These are phyloP conservation scores for Lipomyces sp. DNA, from an alignment of 805 yeast genomes.

Conservation along the genomic window DNA sequence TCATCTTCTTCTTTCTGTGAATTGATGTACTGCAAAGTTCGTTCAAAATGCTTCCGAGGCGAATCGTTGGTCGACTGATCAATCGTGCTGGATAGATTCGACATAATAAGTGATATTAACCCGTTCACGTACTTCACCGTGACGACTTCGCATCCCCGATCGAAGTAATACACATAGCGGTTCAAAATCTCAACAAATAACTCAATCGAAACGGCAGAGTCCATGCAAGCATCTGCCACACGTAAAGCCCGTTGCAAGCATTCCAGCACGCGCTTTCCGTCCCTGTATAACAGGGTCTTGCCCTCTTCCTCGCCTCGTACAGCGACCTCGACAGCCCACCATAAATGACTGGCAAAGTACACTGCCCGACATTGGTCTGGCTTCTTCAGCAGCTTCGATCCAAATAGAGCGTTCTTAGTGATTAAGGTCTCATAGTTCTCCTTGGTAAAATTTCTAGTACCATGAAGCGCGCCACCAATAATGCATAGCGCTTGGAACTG, in stretches of 20 bases:
- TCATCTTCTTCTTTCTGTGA: constrained; percentile 73
- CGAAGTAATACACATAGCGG: constrained; percentile 81
- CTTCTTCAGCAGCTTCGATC: constrained; percentile 84
- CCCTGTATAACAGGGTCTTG: constrained; percentile 49
- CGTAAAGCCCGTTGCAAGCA: constrained; percentile 86
- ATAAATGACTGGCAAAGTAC: constrained; percentile 82
- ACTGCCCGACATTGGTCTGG: constrained; percentile 95
- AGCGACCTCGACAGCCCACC: constrained; percentile 84
- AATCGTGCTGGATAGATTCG: constrained; percentile 42
- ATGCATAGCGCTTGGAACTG: constrained; percentile 60
- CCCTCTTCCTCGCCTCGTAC: constrained; percentile 54
- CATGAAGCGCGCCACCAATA: constrained; percentile 58
- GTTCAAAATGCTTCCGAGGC: constrained; percentile 62
- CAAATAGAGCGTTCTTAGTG: constrained; percentile 83
- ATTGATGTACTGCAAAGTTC: constrained; percentile 72
- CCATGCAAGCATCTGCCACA: constrained; percentile 94
- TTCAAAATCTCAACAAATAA: constrained; percentile 88
- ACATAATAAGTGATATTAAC: constrained; percentile 72
- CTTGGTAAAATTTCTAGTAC: constrained; percentile 55
- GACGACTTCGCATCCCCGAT: constrained; percentile 73
- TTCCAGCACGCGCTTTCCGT: constrained; percentile 80
- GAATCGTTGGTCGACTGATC: constrained; percentile 44
- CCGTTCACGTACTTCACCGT: constrained; percentile 81
- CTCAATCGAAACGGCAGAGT: constrained; percentile 70
- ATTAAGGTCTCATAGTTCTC: constrained; percentile 83